phyloP scores from a whole-genome alignment of 805 yeast genomes.

The Ogataea glucozyma region DNA sequence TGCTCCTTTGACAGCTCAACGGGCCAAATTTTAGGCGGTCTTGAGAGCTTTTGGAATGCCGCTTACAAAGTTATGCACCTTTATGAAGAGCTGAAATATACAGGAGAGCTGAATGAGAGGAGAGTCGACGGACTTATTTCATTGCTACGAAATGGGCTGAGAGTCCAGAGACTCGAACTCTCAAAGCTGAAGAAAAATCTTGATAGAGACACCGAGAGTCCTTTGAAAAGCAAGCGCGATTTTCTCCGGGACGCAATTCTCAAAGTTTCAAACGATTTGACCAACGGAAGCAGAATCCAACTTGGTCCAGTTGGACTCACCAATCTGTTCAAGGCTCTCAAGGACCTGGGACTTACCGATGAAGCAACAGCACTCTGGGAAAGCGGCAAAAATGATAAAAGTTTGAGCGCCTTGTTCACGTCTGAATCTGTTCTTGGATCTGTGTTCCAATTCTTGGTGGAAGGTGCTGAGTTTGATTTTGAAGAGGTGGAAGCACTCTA shows the following conservation, averaged over 20 bases:
- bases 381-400: conserved; percentile 46
- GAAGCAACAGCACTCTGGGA: conserved; percentile 74
- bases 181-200: conserved; percentile 55
- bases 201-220: conserved; percentile 53
- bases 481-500: conserved; percentile 59
- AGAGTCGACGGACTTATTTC: conserved; percentile 50
- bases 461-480: conserved; percentile 55
- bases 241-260: conserved; percentile 45
- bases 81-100: conserved; percentile 46
- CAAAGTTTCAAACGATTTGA: conserved; percentile 48
- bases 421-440: conserved; percentile 68
- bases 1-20: conserved; percentile 34
- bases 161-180: conserved; percentile 54
- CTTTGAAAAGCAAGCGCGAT: conserved; percentile 49
- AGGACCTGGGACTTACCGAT: conserved; percentile 56
- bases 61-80: conserved; percentile 50
- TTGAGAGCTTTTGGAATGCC: conserved; percentile 52
- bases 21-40: conserved; percentile 37
- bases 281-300: conserved; percentile 28
- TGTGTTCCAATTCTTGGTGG: conserved; percentile 64
- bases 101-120: conserved; percentile 47
- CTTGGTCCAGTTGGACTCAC: conserved; percentile 55
- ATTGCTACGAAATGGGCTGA: conserved; percentile 53
- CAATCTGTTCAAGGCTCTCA: conserved; percentile 55
- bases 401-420: conserved; percentile 47